Base-by-base conservation (phyloP, 257 asterid genomes). In the Ilex asprella region DNA sequence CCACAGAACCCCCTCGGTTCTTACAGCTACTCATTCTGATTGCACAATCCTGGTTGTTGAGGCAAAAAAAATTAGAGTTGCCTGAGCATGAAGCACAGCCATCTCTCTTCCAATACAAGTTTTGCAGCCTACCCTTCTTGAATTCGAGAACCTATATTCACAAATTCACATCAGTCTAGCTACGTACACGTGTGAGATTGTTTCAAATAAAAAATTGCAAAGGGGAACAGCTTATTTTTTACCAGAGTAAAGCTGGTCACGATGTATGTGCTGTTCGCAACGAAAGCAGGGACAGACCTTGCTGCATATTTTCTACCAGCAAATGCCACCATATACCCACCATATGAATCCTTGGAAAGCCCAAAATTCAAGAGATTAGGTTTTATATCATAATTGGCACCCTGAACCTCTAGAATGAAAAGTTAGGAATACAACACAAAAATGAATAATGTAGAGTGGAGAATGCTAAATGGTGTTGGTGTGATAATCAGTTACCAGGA, bases 321-420 rank as follows among this genome's bases (percentile, higher is more conserved):
- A 77, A 93, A 89, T 70, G 97, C 99, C 59, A 87, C 99, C 99
- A 93, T 93, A 65, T 87, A 89, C 60, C 97, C 99, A 66, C 99
- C 99, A 44, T 69, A 76, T 21, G 81, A 56, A 60, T 84, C 99
- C 99, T 93, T 76, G 60, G 14, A 61, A 7, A 14, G 7, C 29
- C 39, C 29, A 27, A 49, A 35, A 35, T 35, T 35, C 41, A 35
- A 7, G 41, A 35, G 41, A 35, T 35, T 35, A 7, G 41, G 8
- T 35, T 5, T 35, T 35, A 35, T 35, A 3, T 35, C 41, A 35
- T 8, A 35, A 4, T 3, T 3, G 41, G 41, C 41, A 35, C 41
- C n/a, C 3, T 15, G 1, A 49, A 49, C 5, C 54, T 11, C 14
- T 49, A n/a, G 2, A n/a, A n/a, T 2, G 14, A 11, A n/a, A n/a